Conservation (phyloP, 495 filamentous ascomycete genomes). For the Penicillium salamii region DNA sequence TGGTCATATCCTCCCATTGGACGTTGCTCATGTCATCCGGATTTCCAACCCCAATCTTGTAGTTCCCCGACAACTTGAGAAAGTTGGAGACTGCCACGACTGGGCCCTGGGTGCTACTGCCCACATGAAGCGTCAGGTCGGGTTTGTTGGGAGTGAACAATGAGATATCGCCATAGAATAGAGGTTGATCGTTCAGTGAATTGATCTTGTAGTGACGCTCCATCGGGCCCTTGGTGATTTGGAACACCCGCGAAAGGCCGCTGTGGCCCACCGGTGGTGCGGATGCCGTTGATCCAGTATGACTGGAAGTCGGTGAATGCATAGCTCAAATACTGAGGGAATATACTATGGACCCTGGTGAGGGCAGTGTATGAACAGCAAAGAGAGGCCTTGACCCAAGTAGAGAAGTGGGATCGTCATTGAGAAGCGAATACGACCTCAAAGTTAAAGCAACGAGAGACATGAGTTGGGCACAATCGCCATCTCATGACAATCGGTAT, state of each 20-base stretch:
- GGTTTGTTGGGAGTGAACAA: slow-evolving; percentile 16
- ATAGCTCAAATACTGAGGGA: slow-evolving; percentile 2
- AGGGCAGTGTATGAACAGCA: background rate
- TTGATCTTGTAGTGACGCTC: slow-evolving; percentile 18
- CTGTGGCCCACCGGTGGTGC: background rate
- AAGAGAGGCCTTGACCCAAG: background rate
- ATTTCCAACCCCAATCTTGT: slow-evolving; percentile 20
- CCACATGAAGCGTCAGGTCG: slow-evolving; percentile 19
- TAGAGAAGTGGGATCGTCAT: slow-evolving; percentile 1
- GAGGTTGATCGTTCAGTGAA: slow-evolving; percentile 4
- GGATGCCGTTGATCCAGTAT: slow-evolving; percentile 8
- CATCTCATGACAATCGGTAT: no score
- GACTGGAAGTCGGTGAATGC: slow-evolving; percentile 4
- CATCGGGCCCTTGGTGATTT: slow-evolving; percentile 12
- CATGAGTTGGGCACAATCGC: no score
- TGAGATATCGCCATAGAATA: slow-evolving; percentile 16
- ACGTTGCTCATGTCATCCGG: slow-evolving; percentile 11
- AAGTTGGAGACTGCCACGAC: slow-evolving; percentile 24
- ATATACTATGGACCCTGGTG: no score
- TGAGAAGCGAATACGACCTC: slow-evolving; percentile 1
- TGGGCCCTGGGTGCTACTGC: slow-evolving; percentile 10
- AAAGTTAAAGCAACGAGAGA: no score
- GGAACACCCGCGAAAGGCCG: slow-evolving; percentile 6
- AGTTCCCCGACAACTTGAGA: slow-evolving; percentile 13
- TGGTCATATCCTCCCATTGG: slow-evolving; percentile 26